Base-by-base conservation (phyloP, 768 basidiomycete genomes). In the Amanita fuliginea region DNA sequence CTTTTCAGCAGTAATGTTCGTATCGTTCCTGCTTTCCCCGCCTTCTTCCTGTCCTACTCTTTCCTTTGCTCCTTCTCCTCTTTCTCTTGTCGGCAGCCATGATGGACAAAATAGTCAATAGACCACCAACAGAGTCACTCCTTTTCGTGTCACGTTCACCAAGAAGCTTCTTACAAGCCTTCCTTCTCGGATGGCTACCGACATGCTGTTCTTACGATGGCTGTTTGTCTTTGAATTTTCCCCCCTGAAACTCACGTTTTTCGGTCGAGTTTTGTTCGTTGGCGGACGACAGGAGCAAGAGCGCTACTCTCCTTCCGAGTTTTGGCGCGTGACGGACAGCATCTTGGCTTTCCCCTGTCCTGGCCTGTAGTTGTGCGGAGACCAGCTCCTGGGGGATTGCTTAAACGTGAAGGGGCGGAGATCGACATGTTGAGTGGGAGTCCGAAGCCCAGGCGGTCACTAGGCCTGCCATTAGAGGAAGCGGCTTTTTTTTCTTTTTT, bases 181-280 rank as follows among this genome's bases (percentile, higher is more conserved):
- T 86, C 65, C 90, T n/a, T n/a, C n/a, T n/a, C n/a, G n/a, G n/a
- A n/a, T 88, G 62, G 90, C 89, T 19, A 68, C 58, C 0, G 83
- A 84, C 53, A 88, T 86, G 28, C 81, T 77, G 56, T 73, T 74
- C 21, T 79, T 76, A 59, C 71, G 76, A 54, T 72, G 66, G 6
- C 33, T 50, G 8, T n/a, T 42, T 55, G 58, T 49, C 37, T 57
- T 58, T 44, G 59, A 64, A 64, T 57, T 63, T 22, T 59, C n/a
- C n/a, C n/a, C n/a, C 65, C 52, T 78, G 72, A 55, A 70, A 82
- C 22, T 83, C 79, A 21, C 74, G 71, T 58, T 92, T 86, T 59
- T 92, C 87, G 55, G 82, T 86, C 0, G 70, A 54, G 26, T 75
- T 66, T 47, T 68, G 67, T 32, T 64, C 66, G 50, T 63, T 56